Base-by-base conservation (phyloP, 2,329 filamentous ascomycete species). In the Aspergillus brunneoviolaceus region DNA sequence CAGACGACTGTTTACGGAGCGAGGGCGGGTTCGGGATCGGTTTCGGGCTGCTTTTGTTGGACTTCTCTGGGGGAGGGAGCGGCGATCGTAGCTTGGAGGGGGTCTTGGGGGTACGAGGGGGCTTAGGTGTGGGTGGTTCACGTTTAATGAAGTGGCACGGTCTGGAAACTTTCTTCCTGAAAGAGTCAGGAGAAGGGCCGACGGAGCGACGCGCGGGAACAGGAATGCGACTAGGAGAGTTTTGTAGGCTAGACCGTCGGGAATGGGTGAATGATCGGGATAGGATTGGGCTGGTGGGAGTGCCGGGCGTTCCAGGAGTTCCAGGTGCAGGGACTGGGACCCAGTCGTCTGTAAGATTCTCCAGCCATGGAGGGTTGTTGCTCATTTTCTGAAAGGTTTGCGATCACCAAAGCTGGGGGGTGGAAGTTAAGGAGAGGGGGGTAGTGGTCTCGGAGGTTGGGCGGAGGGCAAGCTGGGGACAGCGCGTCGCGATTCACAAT, bases 341-440 rank as follows among this genome's bases (percentile, higher is more conserved):
- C 77, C 77, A 79, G 69, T 79, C 77, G 61, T 79, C 77, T 16
- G 75, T 76, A 12, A 79, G 73, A 55, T 71, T 75, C 61, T 79
- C 75, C 50, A 79, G 75, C 77, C 77, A 79, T 69, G 77, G 77
- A 67, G 76, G 71, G 53, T 67, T 68, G 58, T 65, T 63, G 62
- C 68, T 66, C 72, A 75, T 75, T 64, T 65, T 72, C 60, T 60
- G 25, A 55, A 35, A 14, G 7, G 25, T 52, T 39, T 53, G 49
- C 42, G 50, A 39, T 58, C 33, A 31, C 48, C 49, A 35, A 35
- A 35, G 33, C 33, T 35, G 14, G 33, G 14, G 33, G 33, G 33
- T 12, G 5, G 2, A 6, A 35, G 49, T 27, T 9, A 29, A 29
- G 33, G 51, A 35, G n/a, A 21, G 25, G 27, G 45, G 47, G 49